Evolutionary conservation across 1,139 yeast species (phyloP), one percentile per base, ranked within the genome.

Genomic region (Candida neerlandica): DNA sequence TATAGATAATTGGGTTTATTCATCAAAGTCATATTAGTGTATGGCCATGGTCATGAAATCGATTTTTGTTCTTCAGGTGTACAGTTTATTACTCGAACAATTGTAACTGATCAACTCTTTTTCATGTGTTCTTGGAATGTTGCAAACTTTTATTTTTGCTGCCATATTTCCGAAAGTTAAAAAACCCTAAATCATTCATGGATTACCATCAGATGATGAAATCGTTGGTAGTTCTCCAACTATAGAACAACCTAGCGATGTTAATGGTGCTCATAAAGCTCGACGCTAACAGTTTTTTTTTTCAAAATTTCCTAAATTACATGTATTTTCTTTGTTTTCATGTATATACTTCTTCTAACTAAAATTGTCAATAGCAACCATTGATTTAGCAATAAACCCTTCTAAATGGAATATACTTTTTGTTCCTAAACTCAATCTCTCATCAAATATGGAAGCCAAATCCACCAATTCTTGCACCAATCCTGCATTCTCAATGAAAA

Each of bases 371-470:
- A 83, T 60, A 5, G 76, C 74, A 40, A 86, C 84, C 98, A 94
- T 94, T 2, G 84, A 82, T 62, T 82, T 86, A 1, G 98, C 97
- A 15, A 89, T 82, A 65, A 90, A 94, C 1, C 98, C 99, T 69
- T 94, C 99, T 51, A 94, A 72, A 66, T 94, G 99, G 68, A 90
- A 94, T 14, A 94, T 94, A 41, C 94, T 88, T 66, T 94, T 94
- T 55, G 81, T 81, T 1, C 99, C 99, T 53, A 89, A 73, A 55
- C 94, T 82, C 53, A 94, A 75, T 51, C 99, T 80, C 62, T 94
- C 97, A 62, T 94, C 98, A 65, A 86, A 94, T 4, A 76, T 63
- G 1, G 97, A 81, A 1, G 90, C 92, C 27, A 84, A 71, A 12
- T 80, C 80, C n/a, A 89, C 82, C 45, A 94, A 73, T 14, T 73